Conservation (phyloP, 2,329 filamentous ascomycete genomes). For the Ilyonectria mors-panacis region DNA sequence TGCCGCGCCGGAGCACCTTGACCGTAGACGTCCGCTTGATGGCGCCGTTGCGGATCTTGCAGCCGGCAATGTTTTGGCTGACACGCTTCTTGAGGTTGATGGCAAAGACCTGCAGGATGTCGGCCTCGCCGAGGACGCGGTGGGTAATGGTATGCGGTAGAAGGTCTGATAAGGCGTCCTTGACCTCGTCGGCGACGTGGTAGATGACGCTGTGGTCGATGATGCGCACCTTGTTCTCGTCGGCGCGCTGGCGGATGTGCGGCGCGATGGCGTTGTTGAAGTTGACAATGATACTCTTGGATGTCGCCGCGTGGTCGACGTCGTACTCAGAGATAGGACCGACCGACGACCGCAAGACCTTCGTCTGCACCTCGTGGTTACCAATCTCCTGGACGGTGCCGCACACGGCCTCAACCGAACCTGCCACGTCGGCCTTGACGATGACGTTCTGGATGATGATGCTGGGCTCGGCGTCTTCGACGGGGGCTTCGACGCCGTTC, state of each 20-base stretch:
- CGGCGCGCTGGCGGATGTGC: conserved; percentile 78
- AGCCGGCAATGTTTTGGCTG: conserved; percentile 86
- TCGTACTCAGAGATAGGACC: conserved; percentile 89
- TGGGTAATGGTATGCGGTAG: conserved; percentile 77
- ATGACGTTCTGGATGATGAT: conserved; percentile 81
- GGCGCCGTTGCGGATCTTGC: conserved; percentile 85
- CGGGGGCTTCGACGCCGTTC: conserved; percentile 55
- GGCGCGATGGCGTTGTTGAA: conserved; percentile 85
- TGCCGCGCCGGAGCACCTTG: conserved; percentile 78
- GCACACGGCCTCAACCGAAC: conserved; percentile 91
- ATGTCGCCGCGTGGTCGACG: conserved; percentile 86
- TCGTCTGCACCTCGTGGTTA: conserved; percentile 85
- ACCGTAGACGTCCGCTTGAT: conserved; percentile 76
- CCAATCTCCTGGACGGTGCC: conserved; percentile 84
- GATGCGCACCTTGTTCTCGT: conserved; percentile 80
- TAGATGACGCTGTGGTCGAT: conserved; percentile 92
- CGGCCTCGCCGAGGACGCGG: conserved; percentile 88
- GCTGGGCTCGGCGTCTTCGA: conserved; percentile 57
- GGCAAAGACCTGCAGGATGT: conserved; percentile 85
- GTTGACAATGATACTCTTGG: conserved; percentile 83
- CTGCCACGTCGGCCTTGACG: conserved; percentile 93
- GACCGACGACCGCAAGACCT: conserved; percentile 82
- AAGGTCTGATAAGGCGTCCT: conserved; percentile 76
- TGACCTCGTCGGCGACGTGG: conserved; percentile 81
- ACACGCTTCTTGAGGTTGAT: conserved; percentile 83